Base-by-base conservation (phyloP, 495 filamentous ascomycete genomes). In the Tuber calosporum region DNA sequence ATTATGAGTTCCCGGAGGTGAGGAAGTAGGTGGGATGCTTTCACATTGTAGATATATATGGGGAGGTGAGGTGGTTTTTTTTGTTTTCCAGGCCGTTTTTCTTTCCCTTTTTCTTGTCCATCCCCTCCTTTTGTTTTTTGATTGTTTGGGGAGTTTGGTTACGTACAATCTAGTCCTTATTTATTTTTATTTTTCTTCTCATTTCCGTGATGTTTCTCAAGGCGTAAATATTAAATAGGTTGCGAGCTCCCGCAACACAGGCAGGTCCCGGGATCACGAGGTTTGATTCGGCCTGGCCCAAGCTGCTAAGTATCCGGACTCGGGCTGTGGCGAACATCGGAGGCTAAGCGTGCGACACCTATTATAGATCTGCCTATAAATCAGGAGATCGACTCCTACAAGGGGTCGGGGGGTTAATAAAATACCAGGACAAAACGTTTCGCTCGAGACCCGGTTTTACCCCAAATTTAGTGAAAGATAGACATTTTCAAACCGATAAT, bases 1-100 rank as follows among this genome's bases (percentile, higher is more conserved):
- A 74, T 66, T 80, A 80, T 72, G 71, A 70, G 34, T 80, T 80
- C 40, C 79, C 78, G 17, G 69, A 70, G 41, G 68, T 77, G 37
- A 74, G 77, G 8, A 70, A 69, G 53, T 79, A 75, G 68, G 74
- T 67, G 73, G 77, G 36, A 69, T 75, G 34, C 13, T 30, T 34
- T 19, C 13, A 5, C 26, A 11, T 26, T 62, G 26, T 62, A 34
- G 53, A 62, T 62, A 30, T 62, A 30, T 34, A 30, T 62, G n/a
- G 6, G 11, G 1, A 13, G 26, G 34, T 62, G 13, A 34, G 26
- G 26, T 34, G 26, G n/a, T 75, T 68, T 70, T 68, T 70, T 39
- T 79, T 43, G 30, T 73, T 37, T 39, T 53, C 69, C 53, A 48
- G 8, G 45, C 22, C 17, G 13, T 41, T 53, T n/a, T n/a, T 73